These are phyloP conservation scores for Botrytis medusae DNA, from an alignment of 2,329 filamentous ascomycete species.

Conservation along the genomic window DNA sequence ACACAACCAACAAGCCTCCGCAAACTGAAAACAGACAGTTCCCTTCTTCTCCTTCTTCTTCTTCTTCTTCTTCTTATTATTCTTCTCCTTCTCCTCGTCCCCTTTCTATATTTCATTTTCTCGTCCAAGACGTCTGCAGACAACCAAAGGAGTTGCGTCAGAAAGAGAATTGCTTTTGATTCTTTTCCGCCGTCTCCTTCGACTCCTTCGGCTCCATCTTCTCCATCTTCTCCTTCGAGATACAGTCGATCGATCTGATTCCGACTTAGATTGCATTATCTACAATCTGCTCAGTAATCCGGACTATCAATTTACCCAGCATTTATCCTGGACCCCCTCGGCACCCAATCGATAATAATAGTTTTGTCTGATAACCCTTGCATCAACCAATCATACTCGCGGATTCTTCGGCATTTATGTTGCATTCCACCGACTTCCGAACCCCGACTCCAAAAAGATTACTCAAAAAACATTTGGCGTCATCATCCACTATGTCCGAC, in stretches of 20 bases:
- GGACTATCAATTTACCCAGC: neutral
- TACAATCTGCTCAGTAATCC: neutral
- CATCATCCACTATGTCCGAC: slow-evolving; percentile 42
- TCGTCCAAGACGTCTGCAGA: neutral
- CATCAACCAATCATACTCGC: neutral
- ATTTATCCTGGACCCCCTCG: neutral
- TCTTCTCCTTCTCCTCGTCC: neutral
- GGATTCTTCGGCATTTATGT: neutral
- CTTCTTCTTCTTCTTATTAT: neutral
- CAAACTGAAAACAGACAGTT: neutral
- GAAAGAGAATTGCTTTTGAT: neutral
- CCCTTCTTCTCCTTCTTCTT: too few relatives aligned
- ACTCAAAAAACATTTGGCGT: neutral
- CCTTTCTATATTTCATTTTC: neutral
- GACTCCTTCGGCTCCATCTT: neutral
- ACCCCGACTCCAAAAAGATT: neutral
- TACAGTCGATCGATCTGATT: neutral
- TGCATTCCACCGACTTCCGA: neutral
- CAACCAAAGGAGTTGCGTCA: neutral
- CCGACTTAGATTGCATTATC: neutral
- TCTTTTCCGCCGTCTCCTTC: neutral
- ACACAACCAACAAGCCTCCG: neutral
- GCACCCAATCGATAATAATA: neutral
- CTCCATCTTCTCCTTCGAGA: neutral
- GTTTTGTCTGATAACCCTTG: neutral